Evolutionary conservation across 805 yeast species (phyloP).

Genomic region (Yarrowia osloensis): DNA sequence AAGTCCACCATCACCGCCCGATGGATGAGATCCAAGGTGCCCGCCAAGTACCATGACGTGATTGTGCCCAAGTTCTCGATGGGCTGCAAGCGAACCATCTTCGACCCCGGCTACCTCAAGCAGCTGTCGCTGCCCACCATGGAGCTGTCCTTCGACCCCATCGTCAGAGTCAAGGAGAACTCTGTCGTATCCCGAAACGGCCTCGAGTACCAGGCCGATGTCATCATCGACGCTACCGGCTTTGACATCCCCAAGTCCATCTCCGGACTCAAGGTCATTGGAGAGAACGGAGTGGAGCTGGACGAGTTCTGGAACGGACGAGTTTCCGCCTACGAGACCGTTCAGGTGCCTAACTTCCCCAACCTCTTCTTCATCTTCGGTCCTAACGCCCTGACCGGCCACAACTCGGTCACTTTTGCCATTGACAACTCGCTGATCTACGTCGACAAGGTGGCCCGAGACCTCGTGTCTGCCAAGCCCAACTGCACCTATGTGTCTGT

Average conservation of each 20-base stretch:
- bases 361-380: slow-evolving; percentile 34
- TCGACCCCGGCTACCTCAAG: slow-evolving; percentile 33
- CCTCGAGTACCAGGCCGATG: slow-evolving; percentile 34
- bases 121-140: slow-evolving; percentile 29
- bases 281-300: slow-evolving; percentile 28
- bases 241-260: slow-evolving; percentile 31
- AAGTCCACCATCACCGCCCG: not conserved
- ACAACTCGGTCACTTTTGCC: slow-evolving; percentile 33
- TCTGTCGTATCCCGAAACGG: slow-evolving; percentile 32
- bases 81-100: slow-evolving; percentile 34
- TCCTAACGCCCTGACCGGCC: slow-evolving; percentile 35
- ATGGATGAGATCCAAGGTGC: slow-evolving; percentile 23
- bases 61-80: slow-evolving; percentile 32
- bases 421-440: slow-evolving; percentile 33
- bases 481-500: slow-evolving; percentile 32
- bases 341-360: slow-evolving; percentile 33
- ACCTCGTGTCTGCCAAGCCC: slow-evolving; percentile 26
- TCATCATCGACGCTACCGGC: slow-evolving; percentile 35
- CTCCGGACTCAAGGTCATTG: slow-evolving; percentile 27
- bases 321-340: slow-evolving; percentile 34
- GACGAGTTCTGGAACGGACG: slow-evolving; percentile 19
- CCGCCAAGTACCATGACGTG: slow-evolving; percentile 18
- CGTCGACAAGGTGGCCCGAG: slow-evolving; percentile 30
- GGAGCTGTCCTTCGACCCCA: slow-evolving; percentile 32
- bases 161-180: slow-evolving; percentile 32